Evolutionary conservation across 2,329 filamentous ascomycete genomes (phyloP).

Genomic region (Teratosphaeria epicoccoides): DNA sequence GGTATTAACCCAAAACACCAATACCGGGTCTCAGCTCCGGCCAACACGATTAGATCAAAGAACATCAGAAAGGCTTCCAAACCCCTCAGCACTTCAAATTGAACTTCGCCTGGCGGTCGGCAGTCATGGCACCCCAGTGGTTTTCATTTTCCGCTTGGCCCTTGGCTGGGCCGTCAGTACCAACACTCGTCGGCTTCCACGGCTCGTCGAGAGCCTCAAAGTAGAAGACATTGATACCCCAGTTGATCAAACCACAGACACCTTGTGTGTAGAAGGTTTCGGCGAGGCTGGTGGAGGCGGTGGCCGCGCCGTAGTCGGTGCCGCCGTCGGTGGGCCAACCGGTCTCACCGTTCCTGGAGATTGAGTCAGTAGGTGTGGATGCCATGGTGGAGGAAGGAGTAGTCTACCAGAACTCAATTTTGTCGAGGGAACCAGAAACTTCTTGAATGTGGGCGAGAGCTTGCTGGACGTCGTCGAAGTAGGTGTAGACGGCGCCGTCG

Average conservation of each 20-base stretch:
- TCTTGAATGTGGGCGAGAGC: conserved; percentile 44
- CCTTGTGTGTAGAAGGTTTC: conserved; percentile 50
- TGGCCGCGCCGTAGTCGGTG: conserved; percentile 50
- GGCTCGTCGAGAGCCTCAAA: conserved; percentile 63
- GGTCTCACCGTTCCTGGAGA: conserved; percentile 49
- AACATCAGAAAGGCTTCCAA: neutral
- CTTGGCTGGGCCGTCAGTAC: conserved; percentile 57
- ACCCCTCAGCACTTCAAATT: conserved; percentile 28
- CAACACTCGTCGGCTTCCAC: conserved; percentile 55
- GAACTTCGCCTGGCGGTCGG: conserved; percentile 45
- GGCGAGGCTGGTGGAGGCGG: conserved; percentile 50
- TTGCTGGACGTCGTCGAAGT: conserved; percentile 57
- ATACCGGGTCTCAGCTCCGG: neutral
- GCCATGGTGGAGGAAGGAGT: neutral
- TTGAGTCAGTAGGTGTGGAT: neutral
- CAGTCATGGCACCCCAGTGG: conserved; percentile 58
- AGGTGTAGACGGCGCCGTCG: conserved; percentile 49
- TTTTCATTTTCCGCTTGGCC: conserved; percentile 53
- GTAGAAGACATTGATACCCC: conserved; percentile 60
- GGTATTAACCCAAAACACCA: neutral
- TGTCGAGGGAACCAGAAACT: conserved; percentile 42
- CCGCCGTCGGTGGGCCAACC: conserved; percentile 55
- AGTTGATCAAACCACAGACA: conserved; percentile 53
- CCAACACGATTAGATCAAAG: neutral
- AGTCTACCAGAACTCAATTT: conserved; percentile 48